phyloP scores from a whole-genome alignment of 2,329 filamentous ascomycete genomes.

The Didymella glomerata region DNA sequence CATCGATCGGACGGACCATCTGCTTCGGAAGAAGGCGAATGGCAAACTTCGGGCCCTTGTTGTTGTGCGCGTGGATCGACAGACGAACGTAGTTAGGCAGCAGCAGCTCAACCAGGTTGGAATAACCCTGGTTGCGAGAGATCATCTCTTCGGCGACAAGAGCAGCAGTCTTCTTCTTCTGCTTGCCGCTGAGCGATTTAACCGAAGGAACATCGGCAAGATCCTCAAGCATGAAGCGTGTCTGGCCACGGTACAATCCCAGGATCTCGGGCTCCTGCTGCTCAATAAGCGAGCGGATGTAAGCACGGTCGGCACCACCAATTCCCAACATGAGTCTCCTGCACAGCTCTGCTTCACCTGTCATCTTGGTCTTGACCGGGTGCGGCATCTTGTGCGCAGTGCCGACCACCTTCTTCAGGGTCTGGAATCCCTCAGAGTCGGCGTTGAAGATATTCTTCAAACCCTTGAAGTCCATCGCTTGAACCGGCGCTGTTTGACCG shows the following conservation, averaged over 20 bases:
- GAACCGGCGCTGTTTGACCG: conserved; percentile 29
- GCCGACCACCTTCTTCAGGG: conserved; percentile 31
- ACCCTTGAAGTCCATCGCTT: conserved; percentile 40
- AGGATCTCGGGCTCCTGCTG: conserved; percentile 41
- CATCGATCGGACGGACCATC: conserved; percentile 45
- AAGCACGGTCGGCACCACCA: conserved; percentile 35
- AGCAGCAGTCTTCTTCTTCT: conserved; percentile 49
- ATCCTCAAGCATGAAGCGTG: conserved; percentile 52
- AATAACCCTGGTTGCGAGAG: conserved; percentile 58
- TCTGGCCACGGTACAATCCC: conserved; percentile 48
- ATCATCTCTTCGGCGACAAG: conserved; percentile 52
- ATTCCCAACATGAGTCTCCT: conserved; percentile 43
- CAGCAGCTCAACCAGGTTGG: conserved; percentile 58
- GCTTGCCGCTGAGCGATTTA: conserved; percentile 38
- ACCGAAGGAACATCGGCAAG: conserved; percentile 38
- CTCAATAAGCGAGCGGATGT: conserved; percentile 41
- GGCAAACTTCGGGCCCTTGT: conserved; percentile 56
- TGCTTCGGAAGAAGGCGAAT: conserved; percentile 51
- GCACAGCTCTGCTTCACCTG: conserved; percentile 40
- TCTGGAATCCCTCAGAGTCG: conserved; percentile 36
- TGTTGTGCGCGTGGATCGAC: conserved; percentile 58
- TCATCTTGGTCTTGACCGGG: conserved; percentile 42
- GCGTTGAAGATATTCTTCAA: conserved; percentile 42
- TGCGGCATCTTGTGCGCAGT: conserved; percentile 38
- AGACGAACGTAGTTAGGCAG: conserved; percentile 58